Base-by-base conservation (phyloP, 2,329 filamentous ascomycete genomes). In the Lecanicillium sp. region DNA sequence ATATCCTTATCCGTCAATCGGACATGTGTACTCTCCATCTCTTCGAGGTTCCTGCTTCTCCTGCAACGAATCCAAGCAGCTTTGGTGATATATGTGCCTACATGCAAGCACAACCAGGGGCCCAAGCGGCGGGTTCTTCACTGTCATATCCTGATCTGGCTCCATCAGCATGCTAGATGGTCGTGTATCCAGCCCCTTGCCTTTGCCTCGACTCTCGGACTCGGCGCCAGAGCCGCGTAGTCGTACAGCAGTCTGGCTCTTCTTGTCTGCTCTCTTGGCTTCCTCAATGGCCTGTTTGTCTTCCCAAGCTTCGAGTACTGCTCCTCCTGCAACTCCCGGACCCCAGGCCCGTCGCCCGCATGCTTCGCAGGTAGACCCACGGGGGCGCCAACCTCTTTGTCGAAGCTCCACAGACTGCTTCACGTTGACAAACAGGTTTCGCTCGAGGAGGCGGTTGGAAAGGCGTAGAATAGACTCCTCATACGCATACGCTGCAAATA, bases 401-500 rank as follows among this genome's bases (percentile, higher is more conserved):
- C 92, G 73, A 5, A 92, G 72, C 38, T 75, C 70, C 7, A 84
- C 78, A 5, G 87, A 81, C 48, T 85, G 75, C 31, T 79, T 70
- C 27, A 98, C 86, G 46, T 85, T 83, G 29, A 83, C 75, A 52
- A 96, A 98, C 5, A 95, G 71, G 51, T 92, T 92, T 48, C 87
- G 82, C 45, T 94, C 89, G 0, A 98, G 70, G 40, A 98, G 78
- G 4, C 83, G 75, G 56, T 90, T 94, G 1, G 92, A 87, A 3
- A 98, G 75, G 2, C 75, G 72, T 15, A 98, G 72, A 13, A 98
- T 85, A 1, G 85, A 89, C 57, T 90, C 85, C 59, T 98, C 92
- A 56, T 96, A 95, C 0, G 88, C 83, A 56, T 98, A 98, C 0
- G 92, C 90, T 0, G 90, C 80, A 62, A 98, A 96, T 40, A 98